phyloP scores from a whole-genome alignment of 192 early-diverging fungal species.

The Paraglomus brasilianum region DNA sequence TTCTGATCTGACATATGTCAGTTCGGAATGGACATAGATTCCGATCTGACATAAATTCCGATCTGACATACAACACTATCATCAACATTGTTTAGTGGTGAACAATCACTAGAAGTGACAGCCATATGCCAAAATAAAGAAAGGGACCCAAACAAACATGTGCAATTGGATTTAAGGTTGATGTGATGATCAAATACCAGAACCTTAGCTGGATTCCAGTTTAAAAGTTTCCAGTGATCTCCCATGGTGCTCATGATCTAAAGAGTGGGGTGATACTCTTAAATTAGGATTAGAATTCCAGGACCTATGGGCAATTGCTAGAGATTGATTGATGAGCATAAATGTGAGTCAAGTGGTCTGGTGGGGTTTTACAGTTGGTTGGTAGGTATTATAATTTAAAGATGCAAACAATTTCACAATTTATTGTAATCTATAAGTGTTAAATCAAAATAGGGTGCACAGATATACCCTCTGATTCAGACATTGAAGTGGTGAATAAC shows the following conservation, averaged over 20 bases:
- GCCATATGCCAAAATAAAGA: slow-evolving; percentile 29
- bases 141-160: slow-evolving; percentile 28
- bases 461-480: no score
- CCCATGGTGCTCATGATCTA: slow-evolving; percentile 29
- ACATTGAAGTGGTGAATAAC: no score
- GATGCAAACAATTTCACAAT: slow-evolving; percentile 15
- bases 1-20: no score
- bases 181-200: slow-evolving; percentile 31
- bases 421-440: slow-evolving; percentile 14
- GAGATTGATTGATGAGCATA: slow-evolving; percentile 22
- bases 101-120: slow-evolving; percentile 31
- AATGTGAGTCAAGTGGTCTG: slow-evolving; percentile 22
- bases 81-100: slow-evolving; percentile 26
- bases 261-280: slow-evolving; percentile 33
- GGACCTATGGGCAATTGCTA: slow-evolving; percentile 27
- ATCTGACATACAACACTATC: neutral
- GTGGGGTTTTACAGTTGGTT: slow-evolving; percentile 32
- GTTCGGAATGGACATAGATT: no score
- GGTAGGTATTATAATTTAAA: slow-evolving; percentile 30
- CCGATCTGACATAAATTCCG: no score
- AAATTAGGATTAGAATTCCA: slow-evolving; percentile 31
- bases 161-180: slow-evolving; percentile 31
- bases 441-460: slow-evolving; percentile 29
- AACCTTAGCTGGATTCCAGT: slow-evolving; percentile 33
- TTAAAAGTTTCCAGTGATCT: slow-evolving; percentile 33